A percentile compares a stretch with the other conserved stretches of the same genome.
These are phyloP conservation scores for Thelonectria olida DNA, from an alignment of 2,329 filamentous ascomycete species.

Conservation along the genomic window DNA sequence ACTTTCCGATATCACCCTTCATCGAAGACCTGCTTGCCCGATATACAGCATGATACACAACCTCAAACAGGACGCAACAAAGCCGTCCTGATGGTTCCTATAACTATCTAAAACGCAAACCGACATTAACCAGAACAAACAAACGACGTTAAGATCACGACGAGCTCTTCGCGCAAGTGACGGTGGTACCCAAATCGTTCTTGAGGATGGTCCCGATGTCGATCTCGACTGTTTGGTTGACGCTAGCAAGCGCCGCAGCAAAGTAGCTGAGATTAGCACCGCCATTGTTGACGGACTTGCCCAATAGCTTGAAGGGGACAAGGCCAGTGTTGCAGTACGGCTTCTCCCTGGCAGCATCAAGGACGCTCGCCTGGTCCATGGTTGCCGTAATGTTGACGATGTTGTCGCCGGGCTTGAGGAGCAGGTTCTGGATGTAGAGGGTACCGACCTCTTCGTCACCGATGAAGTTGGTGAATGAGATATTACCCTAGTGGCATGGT, in stretches of 20 bases:
- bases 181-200: constrained; percentile 40
- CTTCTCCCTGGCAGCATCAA: constrained; percentile 48
- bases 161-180: constrained; percentile 34
- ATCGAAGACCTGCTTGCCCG: not conserved
- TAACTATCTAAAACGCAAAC: not conserved
- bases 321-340: constrained; percentile 64
- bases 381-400: constrained; percentile 62
- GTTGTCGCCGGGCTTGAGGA: constrained; percentile 68
- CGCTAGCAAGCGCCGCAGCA: constrained; percentile 60
- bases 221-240: constrained; percentile 62
- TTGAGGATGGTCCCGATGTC: constrained; percentile 58
- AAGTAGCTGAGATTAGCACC: constrained; percentile 66
- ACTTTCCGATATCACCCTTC: constrained; percentile 24
- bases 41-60: not conserved
- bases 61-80: constrained; percentile 12
- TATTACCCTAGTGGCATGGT: constrained; percentile 61
- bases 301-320: constrained; percentile 64
- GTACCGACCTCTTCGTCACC: constrained; percentile 62
- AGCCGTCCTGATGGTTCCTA: not conserved
- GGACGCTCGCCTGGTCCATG: constrained; percentile 59
- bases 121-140: not conserved
- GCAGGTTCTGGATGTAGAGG: constrained; percentile 65
- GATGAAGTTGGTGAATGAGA: constrained; percentile 68
- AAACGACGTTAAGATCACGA: not conserved
- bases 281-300: constrained; percentile 60